Conservation (phyloP, 257 asterid species). For the Rhazya stricta region DNA sequence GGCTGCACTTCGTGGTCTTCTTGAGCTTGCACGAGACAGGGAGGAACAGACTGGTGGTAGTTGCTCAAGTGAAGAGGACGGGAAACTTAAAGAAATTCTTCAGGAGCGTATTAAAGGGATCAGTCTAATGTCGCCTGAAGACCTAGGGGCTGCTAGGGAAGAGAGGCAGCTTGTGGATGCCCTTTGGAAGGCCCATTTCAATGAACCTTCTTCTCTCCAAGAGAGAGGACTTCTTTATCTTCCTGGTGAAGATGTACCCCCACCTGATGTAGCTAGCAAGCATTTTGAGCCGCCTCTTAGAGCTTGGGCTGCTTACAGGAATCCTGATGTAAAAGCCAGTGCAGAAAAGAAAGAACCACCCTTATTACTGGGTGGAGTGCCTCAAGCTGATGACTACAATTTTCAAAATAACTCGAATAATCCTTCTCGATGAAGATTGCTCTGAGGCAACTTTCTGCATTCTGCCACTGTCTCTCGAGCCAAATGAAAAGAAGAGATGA, state of each 20-base stretch:
- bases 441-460: background rate
- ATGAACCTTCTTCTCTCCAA: conserved; percentile 71
- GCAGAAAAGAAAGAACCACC: conserved; percentile 48
- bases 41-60: conserved; percentile 21
- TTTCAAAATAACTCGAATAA: conserved; percentile 5
- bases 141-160: conserved; percentile 72
- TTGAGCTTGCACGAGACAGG: conserved; percentile 47
- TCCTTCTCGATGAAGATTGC: background rate
- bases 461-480: background rate
- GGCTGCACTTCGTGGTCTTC: conserved; percentile 77
- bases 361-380: conserved; percentile 50
- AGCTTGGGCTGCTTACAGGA: conserved; percentile 67
- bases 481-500: background rate
- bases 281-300: conserved; percentile 75
- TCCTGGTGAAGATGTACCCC: conserved; percentile 77
- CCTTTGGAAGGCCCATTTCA: conserved; percentile 58
- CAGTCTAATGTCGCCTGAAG: conserved; percentile 59
- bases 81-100: conserved; percentile 58
- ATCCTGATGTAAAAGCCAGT: conserved; percentile 29
- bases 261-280: conserved; percentile 83
- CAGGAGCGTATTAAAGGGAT: conserved; percentile 58
- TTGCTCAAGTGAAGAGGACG: conserved; percentile 39
- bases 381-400: conserved; percentile 18
- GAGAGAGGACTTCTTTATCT: conserved; percentile 65
- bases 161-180: conserved; percentile 78